Evolutionary conservation across 108 stramenopile species (phyloP).

Genomic region (Licmophora abbreviata): DNA sequence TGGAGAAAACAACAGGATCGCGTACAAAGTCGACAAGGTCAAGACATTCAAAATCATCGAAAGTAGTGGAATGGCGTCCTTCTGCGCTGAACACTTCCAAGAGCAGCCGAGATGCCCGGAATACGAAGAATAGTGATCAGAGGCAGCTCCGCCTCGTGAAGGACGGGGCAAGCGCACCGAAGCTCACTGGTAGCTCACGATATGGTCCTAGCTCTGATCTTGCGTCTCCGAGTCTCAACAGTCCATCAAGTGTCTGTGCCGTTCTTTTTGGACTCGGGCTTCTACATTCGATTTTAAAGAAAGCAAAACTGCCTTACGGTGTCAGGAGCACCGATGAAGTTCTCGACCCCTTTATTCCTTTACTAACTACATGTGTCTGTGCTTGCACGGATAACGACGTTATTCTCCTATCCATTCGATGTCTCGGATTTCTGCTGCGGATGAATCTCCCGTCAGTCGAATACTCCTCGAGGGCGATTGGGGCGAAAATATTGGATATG

Average conservation of each 20-base stretch:
- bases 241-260: constrained; percentile 65
- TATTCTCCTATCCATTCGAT: constrained; percentile 70
- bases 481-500: constrained; percentile 57
- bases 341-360: constrained; percentile 79
- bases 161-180: constrained; percentile 80
- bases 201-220: constrained; percentile 13
- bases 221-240: constrained; percentile 24
- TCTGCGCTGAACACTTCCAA: constrained; percentile 32
- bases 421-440: constrained; percentile 64
- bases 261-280: constrained; percentile 80
- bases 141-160: constrained; percentile 35
- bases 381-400: constrained; percentile 63
- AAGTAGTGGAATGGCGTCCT: constrained; percentile 73
- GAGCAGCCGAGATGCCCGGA: constrained; percentile 39
- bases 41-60: constrained; percentile 6
- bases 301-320: constrained; percentile 33
- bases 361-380: constrained; percentile 72
- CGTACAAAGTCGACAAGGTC: constrained; percentile 4
- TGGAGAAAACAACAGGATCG: constrained; percentile 3
- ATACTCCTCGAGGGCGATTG: constrained; percentile 52
- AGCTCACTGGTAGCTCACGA: constrained; percentile 70
- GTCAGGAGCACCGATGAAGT: constrained; percentile 33
- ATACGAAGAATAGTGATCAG: constrained; percentile 35
- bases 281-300: constrained; percentile 72
- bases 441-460: constrained; percentile 72